Base-by-base conservation (phyloP, 768 basidiomycete species). In the Kondoa malvinella region DNA sequence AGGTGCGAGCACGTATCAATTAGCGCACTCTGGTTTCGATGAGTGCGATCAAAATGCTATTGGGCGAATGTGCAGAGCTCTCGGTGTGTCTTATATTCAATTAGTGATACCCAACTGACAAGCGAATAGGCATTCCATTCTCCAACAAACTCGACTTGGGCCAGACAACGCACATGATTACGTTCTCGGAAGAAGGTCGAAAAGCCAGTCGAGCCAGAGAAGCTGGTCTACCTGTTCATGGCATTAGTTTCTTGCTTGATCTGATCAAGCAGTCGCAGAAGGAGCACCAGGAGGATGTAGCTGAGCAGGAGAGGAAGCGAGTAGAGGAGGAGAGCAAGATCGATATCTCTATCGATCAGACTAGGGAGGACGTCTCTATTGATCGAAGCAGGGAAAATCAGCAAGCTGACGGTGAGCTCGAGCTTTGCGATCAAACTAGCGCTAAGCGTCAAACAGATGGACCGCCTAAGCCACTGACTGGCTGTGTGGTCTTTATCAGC, bases 11-110 rank as follows among this genome's bases (percentile, higher is more conserved):
- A 25, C 12, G 29, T 63, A 63, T 32, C 29, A 32, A 8, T 21
- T 63, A 4, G 27, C 61, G 16, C 33, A 33, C 32, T 30, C 61
- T 32, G 61, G 61, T 29, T 63, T 63, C 61, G 61, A 63, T 33
- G 61, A 63, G 29, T 63, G 30, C 30, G 58, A 59, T 29, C 25
- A 25, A 25, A 29, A 14, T 14, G 15, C 4, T 29, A 25, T 59
- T 25, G 27, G 25, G 58, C 21, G 30, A 31, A 25, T 59, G 15
- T 59, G 58, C 25, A 25, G 25, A 59, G 21, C 58, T 29, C 15
- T 31, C 12, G 58, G 58, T 59, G 58, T 8, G 58, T 31, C 30
- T 14, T 31, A 14, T 59, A 14, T 59, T 12, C 12, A 31, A 33
- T 14, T 8, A 3, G 14, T 34, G 17, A 63, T 30, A n/a, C 3